Conservation (phyloP, 192 early-diverging fungal genomes). For the Cladochytrium replicatum region DNA sequence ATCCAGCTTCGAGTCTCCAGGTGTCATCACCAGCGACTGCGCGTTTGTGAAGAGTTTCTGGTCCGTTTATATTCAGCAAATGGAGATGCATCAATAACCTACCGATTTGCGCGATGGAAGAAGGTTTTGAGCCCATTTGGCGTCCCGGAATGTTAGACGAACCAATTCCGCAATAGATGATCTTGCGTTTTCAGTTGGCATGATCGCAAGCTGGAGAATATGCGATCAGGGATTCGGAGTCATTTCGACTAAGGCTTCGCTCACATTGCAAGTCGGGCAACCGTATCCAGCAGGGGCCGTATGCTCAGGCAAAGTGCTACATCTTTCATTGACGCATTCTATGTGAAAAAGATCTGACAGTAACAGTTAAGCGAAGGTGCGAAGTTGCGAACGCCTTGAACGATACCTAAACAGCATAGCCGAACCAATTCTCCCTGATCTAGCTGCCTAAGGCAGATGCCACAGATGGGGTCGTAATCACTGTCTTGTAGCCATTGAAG, state of each 20-base stretch:
- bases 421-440: slow-evolving; percentile 30
- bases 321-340: slow-evolving; percentile 21
- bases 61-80: no score
- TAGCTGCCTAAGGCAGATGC: slow-evolving; percentile 26
- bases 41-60: slow-evolving; percentile 9
- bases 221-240: not conserved
- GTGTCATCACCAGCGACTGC: slow-evolving; percentile 3
- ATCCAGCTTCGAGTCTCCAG: not conserved
- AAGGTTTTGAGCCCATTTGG: slow-evolving; percentile 28
- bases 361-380: not conserved
- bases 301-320: slow-evolving; percentile 19
- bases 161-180: slow-evolving; percentile 19
- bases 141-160: slow-evolving; percentile 11
- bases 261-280: slow-evolving; percentile 28
- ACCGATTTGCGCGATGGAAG: slow-evolving; percentile 18
- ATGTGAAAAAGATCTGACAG: slow-evolving; percentile 31
- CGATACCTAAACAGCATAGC: slow-evolving; percentile 35
- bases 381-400: not conserved
- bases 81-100: no score
- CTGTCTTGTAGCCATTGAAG: slow-evolving; percentile 48
- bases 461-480: slow-evolving; percentile 40
- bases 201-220: slow-evolving; percentile 15
- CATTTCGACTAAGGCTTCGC: not conserved
- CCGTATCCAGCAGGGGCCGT: slow-evolving; percentile 34
- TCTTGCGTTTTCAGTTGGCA: slow-evolving; percentile 18